A percentile compares a stretch with the other conserved stretches of the same genome.
Conservation (phyloP, 257 asterid genomes). For the Gynochthodes officinalis region DNA sequence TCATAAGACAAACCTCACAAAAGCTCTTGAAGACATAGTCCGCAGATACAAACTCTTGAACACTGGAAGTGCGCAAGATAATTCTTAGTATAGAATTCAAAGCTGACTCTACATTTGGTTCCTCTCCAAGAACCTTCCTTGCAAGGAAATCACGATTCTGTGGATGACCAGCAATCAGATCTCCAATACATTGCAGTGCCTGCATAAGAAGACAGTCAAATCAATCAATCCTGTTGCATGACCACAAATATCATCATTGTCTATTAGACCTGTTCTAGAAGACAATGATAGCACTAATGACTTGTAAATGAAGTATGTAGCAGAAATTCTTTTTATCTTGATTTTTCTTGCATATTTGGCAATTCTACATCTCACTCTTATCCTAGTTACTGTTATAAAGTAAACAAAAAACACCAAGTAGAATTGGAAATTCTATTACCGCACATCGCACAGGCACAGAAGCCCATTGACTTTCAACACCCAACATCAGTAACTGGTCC, state of each 20-base stretch:
- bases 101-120: slow-evolving; percentile 77
- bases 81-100: slow-evolving; percentile 75
- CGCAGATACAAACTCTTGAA: slow-evolving; percentile 83
- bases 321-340: not conserved
- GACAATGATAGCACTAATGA: not conserved
- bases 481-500: slow-evolving; percentile 85
- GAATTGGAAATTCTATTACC: slow-evolving; percentile 43
- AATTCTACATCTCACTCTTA: not conserved
- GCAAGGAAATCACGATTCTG: slow-evolving; percentile 81
- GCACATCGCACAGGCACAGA: slow-evolving; percentile 85
- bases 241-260: not conserved
- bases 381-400: not conserved
- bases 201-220: slow-evolving; percentile 23
- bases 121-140: slow-evolving; percentile 82
- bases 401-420: not conserved
- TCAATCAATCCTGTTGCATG: not conserved
- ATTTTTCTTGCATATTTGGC: not conserved
- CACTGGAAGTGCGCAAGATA: slow-evolving; percentile 73
- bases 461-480: slow-evolving; percentile 99
- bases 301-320: not conserved
- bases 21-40: slow-evolving; percentile 79
- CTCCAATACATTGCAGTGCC: slow-evolving; percentile 90
- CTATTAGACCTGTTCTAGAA: not conserved
- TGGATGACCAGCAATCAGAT: slow-evolving; percentile 61
- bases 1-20: slow-evolving; percentile 72